These are phyloP conservation scores for Acer negundo DNA, from an alignment of 345 rosid genomes.

Conservation along the genomic window DNA sequence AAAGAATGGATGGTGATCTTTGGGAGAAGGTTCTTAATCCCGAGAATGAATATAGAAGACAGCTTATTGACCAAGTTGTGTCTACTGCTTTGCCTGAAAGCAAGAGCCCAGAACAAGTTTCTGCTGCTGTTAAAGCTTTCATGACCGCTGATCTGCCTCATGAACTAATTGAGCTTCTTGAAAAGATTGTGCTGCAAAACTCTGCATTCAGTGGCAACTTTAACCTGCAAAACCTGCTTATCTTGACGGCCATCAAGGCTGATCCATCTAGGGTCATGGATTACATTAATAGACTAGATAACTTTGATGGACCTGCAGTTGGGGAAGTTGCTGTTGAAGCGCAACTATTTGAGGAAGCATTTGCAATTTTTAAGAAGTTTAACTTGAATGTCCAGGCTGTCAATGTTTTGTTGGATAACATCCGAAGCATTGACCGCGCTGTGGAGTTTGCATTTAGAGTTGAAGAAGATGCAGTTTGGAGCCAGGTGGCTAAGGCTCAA, in stretches of 20 bases:
- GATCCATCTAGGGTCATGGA: slow-evolving; percentile 98
- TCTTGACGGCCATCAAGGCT: slow-evolving; percentile 94
- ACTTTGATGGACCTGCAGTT: slow-evolving; percentile 98
- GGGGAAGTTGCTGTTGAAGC: slow-evolving; percentile 98
- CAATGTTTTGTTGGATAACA: slow-evolving; percentile 65
- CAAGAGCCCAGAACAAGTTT: slow-evolving; percentile 91
- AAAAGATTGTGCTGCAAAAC: slow-evolving; percentile 96
- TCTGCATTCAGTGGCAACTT: slow-evolving; percentile 98
- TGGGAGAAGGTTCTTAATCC: slow-evolving; percentile 98
- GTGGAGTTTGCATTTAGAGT: slow-evolving; percentile 97
- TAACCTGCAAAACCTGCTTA: slow-evolving; percentile 94
- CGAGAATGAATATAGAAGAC: slow-evolving; percentile 83
- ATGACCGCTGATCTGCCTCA: slow-evolving; percentile 84
- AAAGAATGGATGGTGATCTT: slow-evolving; percentile 97
- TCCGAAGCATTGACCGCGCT: slow-evolving; percentile 77
- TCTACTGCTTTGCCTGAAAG: slow-evolving; percentile 94
- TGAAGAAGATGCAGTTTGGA: slow-evolving; percentile 98
- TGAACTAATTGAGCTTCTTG: slow-evolving; percentile 85
- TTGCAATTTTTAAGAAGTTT: slow-evolving; percentile 82
- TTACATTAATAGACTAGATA: slow-evolving; percentile 89
- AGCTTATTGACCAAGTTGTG: slow-evolving; percentile 95
- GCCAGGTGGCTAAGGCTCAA: slow-evolving; percentile 95
- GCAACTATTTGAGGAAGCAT: slow-evolving; percentile 83
- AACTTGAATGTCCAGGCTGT: slow-evolving; percentile 80
- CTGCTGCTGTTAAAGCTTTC: slow-evolving; percentile 84